Percentiles rank a stretch among this genome's conserved stretches.
phyloP scores from a whole-genome alignment of 495 filamentous ascomycete genomes.

The Aspergillus coremiiformis region DNA sequence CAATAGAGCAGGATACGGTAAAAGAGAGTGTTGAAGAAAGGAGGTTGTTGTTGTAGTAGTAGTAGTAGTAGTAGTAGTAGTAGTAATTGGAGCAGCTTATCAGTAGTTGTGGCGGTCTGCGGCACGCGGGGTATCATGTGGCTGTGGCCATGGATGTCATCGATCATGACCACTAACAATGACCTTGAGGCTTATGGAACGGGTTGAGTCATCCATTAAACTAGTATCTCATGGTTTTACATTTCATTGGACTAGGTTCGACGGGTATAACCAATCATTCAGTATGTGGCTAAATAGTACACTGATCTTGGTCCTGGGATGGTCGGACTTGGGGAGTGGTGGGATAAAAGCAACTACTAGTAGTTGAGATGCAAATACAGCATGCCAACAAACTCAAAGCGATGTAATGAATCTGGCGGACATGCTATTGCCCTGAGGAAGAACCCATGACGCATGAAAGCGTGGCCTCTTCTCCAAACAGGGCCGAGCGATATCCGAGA shows the following conservation, averaged over 20 bases:
- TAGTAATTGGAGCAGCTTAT: constrained; percentile 4
- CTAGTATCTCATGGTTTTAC: no score
- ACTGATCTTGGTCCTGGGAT: background rate
- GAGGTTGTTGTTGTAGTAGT: background rate
- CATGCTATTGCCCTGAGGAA: background rate
- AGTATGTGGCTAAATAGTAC: background rate
- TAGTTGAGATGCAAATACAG: no score
- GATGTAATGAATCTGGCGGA: background rate
- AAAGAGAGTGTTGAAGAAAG: background rate
- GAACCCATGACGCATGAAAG: background rate
- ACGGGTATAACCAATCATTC: background rate
- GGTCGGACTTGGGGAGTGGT: no score
- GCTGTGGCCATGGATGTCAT: constrained; percentile 3
- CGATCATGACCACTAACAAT: constrained; percentile 3
- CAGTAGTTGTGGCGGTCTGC: constrained; percentile 15
- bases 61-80: background rate
- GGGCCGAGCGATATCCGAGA: background rate
- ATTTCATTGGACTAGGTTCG: background rate
- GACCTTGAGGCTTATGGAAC: background rate
- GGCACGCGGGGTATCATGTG: constrained; percentile 23
- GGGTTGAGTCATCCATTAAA: background rate
- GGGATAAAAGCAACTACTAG: no score
- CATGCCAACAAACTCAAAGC: background rate
- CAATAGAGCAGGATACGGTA: background rate
- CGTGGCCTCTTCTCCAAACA: background rate